A percentile compares a stretch with the other conserved stretches of the same genome.
These are phyloP conservation scores for Botrytis paeoniae DNA, from an alignment of 2,329 filamentous ascomycete genomes.

Conservation along the genomic window DNA sequence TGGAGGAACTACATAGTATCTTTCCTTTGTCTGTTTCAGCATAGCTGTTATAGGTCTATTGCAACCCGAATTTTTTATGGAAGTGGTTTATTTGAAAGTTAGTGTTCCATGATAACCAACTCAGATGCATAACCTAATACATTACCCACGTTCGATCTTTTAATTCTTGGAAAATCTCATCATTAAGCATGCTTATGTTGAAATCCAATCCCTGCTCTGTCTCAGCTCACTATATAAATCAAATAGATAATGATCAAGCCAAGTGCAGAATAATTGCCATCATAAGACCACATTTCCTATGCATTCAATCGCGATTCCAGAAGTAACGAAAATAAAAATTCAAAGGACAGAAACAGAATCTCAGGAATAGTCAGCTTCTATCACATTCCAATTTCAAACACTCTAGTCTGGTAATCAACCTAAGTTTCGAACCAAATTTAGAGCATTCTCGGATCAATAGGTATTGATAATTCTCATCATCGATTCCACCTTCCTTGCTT, in stretches of 20 bases:
- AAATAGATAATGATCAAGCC: no score
- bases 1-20: rapidly evolving
- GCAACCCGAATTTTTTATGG: no score
- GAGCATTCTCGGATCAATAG: neutral
- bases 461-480: neutral
- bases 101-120: neutral
- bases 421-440: neutral
- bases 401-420: neutral
- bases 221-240: no score
- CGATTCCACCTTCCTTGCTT: neutral
- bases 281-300: neutral
- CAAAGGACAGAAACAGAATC: neutral
- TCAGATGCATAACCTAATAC: neutral
- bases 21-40: no score
- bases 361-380: neutral
- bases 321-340: neutral
- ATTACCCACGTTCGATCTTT: neutral
- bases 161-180: no score
- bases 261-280: no score
- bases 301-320: neutral
- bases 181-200: no score
- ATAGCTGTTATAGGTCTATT: neutral
- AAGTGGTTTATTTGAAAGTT: neutral
- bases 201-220: neutral
- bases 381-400: neutral